phyloP scores from a whole-genome alignment of 345 rosid species.

The Populus davidiana region DNA sequence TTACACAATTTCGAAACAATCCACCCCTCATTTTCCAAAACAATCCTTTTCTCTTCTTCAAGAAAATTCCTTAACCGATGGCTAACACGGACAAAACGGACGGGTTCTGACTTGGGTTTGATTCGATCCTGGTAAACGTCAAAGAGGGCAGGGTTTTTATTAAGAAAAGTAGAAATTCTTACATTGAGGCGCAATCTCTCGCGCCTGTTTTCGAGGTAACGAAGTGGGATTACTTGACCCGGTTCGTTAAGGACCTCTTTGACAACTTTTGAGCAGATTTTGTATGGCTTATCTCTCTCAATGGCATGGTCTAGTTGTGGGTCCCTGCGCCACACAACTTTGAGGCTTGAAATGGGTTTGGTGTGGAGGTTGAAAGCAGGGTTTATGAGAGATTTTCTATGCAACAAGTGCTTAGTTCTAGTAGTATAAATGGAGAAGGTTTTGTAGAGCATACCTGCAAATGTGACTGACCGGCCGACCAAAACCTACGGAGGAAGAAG shows the following conservation, averaged over 20 bases:
- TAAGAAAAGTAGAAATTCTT: slow-evolving; percentile 47
- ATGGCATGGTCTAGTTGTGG: slow-evolving; percentile 62
- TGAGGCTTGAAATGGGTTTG: slow-evolving; percentile 63
- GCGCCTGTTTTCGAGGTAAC: slow-evolving; percentile 73
- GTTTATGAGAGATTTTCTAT: slow-evolving; percentile 6
- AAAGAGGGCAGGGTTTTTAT: slow-evolving; percentile 53
- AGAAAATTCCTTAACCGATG: slow-evolving; percentile 53
- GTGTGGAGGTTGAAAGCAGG: slow-evolving; percentile 15
- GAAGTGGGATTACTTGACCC: slow-evolving; percentile 67
- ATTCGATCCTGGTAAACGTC: slow-evolving; percentile 59
- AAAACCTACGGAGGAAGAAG: no score
- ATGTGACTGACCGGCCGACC: neutral
- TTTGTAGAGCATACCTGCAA: slow-evolving; percentile 28
- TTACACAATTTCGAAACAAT: slow-evolving; percentile 72
- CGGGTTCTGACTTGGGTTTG: slow-evolving; percentile 58
- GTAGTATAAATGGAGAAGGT: slow-evolving; percentile 2
- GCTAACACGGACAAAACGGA: slow-evolving; percentile 56
- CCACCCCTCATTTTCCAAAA: slow-evolving; percentile 42
- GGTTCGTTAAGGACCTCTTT: slow-evolving; percentile 77
- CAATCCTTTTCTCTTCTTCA: slow-evolving; percentile 58
- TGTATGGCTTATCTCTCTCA: slow-evolving; percentile 62
- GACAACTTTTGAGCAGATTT: slow-evolving; percentile 62
- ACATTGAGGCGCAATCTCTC: slow-evolving; percentile 59
- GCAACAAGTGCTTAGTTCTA: neutral
- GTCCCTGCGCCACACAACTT: slow-evolving; percentile 81